phyloP scores from a whole-genome alignment of 768 basidiomycete species.

The Tricholoma saponaceum region DNA sequence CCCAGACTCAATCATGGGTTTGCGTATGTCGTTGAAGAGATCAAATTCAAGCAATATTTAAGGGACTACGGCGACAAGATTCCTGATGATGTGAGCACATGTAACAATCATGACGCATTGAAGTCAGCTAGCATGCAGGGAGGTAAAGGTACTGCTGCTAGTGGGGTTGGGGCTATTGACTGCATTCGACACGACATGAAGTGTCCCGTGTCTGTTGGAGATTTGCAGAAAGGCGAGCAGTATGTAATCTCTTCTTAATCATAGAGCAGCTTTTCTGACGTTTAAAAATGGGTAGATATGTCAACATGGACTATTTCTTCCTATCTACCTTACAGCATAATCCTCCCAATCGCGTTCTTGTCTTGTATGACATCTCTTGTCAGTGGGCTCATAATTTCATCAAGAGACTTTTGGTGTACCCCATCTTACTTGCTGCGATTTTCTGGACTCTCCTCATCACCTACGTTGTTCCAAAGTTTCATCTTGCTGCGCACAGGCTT shows the following conservation, averaged over 20 bases:
- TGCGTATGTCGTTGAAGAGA: no score
- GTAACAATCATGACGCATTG: no score
- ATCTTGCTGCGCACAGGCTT: constrained; percentile 20
- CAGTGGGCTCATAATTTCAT: no score
- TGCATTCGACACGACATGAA: constrained; percentile 20
- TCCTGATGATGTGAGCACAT: no score
- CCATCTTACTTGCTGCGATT: background rate
- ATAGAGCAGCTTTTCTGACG: background rate
- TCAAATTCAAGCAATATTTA: constrained; percentile 7
- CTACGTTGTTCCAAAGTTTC: constrained; percentile 27
- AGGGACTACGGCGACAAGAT: no score
- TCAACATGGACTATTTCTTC: constrained; percentile 25
- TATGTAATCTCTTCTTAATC: background rate
- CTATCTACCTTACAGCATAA: constrained; percentile 15
- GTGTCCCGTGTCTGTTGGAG: constrained; percentile 6
- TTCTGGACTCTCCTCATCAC: background rate
- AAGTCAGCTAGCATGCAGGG: constrained; percentile 3
- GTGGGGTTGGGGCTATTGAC: no score
- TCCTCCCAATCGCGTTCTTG: constrained; percentile 2
- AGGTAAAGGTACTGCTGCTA: constrained; percentile 12
- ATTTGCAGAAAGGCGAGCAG: no score
- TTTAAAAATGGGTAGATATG: no score
- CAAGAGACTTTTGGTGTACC: constrained; percentile 9
- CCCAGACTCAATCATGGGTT: no score
- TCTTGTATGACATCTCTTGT: constrained; percentile 25